Base-by-base conservation (phyloP, 2,329 filamentous ascomycete species). In the Ascochyta pisi region DNA sequence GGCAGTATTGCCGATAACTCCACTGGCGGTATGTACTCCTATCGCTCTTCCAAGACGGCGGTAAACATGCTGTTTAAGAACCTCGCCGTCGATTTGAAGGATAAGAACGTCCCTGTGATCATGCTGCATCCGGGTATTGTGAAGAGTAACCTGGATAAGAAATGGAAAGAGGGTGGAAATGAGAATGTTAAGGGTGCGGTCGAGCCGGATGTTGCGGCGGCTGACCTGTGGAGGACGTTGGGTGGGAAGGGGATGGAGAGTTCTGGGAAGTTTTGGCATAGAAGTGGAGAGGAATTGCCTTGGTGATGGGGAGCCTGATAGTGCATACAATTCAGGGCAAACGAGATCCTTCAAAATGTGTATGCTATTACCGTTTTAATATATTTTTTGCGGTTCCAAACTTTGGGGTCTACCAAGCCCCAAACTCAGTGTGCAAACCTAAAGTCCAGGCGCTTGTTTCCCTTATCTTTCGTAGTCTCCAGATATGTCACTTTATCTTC, bases 41-140 rank as follows among this genome's bases (percentile, higher is more conserved):
- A 81, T 48, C 76, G 79, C 3, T 71, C 74, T 2, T 76, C 69
- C 10, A 81, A 81, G 60, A 75, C 79, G 5, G 79, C 77, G 7
- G 73, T 81, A 26, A 80, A 81, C 57, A 74, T 69, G 34, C 65
- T 82, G 13, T 78, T 76, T 43, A 79, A 79, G 65, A 78, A 68
- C 52, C 55, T 81, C 63, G 71, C 77, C 3, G 62, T 80, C 45
- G 78, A 81, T 57, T 56, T 81, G 50, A 70, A 62, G 47, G 68
- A 68, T 3, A 73, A 76, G 50, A 73, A 74, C 8, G 71, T 81
- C 3, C 67, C 73, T 5, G 77, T 81, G 2, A 61, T 73, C 27
- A 48, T 81, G 26, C 56, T 82, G 60, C 79, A 82, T 63, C 79
- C 79, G 5, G 79, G 76, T 0, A 76, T 74, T 34, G 78, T 80